Evolutionary conservation across 1,284 basidiomycete genomes (phyloP).

Genomic region (Microbotryum saponariae): DNA sequence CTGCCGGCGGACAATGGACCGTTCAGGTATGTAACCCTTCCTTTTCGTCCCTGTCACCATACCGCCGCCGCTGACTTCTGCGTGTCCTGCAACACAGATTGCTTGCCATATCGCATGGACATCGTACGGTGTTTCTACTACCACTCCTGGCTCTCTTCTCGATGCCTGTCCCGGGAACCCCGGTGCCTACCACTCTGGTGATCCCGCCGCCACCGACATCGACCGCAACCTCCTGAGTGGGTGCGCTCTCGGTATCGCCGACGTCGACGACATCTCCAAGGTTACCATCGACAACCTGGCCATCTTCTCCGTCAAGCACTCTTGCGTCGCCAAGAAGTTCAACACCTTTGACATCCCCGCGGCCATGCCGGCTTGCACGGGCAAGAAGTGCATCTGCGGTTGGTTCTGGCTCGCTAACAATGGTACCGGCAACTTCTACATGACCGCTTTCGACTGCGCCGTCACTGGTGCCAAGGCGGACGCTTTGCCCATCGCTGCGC

Average conservation of each 20-base stretch:
- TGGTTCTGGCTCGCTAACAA: constrained; percentile 20
- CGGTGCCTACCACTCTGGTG: constrained; percentile 13
- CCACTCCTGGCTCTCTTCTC: background rate
- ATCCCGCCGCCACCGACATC: background rate
- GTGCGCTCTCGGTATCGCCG: constrained; percentile 15
- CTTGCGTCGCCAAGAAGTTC: constrained; percentile 7
- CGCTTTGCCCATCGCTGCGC: constrained; percentile 7
- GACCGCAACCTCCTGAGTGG: constrained; percentile 3
- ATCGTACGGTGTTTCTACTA: background rate
- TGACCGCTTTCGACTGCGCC: constrained; percentile 16
- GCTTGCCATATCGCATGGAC: background rate
- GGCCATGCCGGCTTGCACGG: constrained; percentile 10
- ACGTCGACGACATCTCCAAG: constrained; percentile 15
- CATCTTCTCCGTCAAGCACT: constrained; percentile 15
- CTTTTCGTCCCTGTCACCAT: background rate
- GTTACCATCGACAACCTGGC: constrained; percentile 10
- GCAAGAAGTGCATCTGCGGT: constrained; percentile 12
- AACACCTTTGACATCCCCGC: constrained; percentile 15
- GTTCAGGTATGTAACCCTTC: background rate
- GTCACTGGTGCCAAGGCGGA: background rate
- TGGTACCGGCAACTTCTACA: constrained; percentile 8
- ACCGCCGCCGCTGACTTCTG: background rate
- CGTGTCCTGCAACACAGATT: background rate
- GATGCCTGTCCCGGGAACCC: constrained; percentile 11
- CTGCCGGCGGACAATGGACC: background rate